These are phyloP conservation scores for Phytophthora hibernalis DNA, from an alignment of 352 stramenopile species.

Conservation along the genomic window DNA sequence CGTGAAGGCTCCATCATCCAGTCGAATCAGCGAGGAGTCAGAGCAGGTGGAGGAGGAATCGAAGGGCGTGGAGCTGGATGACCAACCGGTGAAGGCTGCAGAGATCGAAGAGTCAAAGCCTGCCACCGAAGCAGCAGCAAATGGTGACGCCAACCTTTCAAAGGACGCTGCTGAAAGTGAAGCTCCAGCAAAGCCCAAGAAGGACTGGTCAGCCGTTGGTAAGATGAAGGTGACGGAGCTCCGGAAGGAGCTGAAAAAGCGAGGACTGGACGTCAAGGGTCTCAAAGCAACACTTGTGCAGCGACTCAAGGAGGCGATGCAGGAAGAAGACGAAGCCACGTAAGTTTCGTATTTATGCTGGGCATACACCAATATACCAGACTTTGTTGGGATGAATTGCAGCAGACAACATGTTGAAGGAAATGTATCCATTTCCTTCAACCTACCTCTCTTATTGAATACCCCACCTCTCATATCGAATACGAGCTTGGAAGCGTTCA, in stretches of 20 bases:
- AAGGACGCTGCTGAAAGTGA: background rate
- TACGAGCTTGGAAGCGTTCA: constrained; percentile 10
- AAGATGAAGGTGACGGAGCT: constrained; percentile 75
- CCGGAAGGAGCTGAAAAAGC: constrained; percentile 69
- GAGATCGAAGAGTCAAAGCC: constrained; percentile 10
- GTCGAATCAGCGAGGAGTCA: constrained; percentile 6
- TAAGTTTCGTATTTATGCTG: constrained; percentile 54
- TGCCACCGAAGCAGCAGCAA: background rate
- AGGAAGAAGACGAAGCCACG: constrained; percentile 37
- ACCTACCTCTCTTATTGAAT: constrained; percentile 16
- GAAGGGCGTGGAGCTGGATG: constrained; percentile 11
- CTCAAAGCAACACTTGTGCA: constrained; percentile 72
- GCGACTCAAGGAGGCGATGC: constrained; percentile 64
- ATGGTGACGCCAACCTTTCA: constrained; percentile 11
- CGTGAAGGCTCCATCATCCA: constrained; percentile 16
- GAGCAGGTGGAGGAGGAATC: constrained; percentile 21
- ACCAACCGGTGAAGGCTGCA: background rate
- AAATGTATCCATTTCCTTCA: constrained; percentile 17
- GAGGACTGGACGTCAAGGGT: constrained; percentile 74
- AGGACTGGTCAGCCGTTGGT: constrained; percentile 32
- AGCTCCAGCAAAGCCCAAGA: constrained; percentile 1
- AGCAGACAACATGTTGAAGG: too few relatives aligned
- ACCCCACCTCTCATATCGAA: background rate
- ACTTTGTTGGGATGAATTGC: constrained; percentile 9
- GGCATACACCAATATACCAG: constrained; percentile 30